Percentiles rank a stretch among this genome's conserved stretches.
Evolutionary conservation across 1,284 basidiomycete species (phyloP).

Genomic region (Kwoniella shivajii): DNA sequence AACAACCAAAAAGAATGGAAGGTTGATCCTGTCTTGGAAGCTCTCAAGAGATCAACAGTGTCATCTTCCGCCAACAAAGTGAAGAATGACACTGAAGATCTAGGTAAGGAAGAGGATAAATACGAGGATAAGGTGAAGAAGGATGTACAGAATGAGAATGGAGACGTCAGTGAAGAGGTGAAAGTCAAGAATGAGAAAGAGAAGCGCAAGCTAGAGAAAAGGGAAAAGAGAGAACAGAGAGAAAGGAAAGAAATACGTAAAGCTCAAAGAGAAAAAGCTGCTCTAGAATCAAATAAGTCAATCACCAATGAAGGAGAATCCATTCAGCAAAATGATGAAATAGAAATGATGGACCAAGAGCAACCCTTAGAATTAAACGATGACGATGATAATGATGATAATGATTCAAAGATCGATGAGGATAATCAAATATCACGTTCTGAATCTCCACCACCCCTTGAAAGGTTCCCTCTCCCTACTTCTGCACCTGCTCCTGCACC

Average conservation of each 20-base stretch:
- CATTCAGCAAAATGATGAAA: no score
- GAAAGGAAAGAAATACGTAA: constrained; percentile 22
- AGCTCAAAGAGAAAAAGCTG: constrained; percentile 16
- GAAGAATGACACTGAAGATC: constrained; percentile 6
- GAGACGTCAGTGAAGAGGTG: constrained; percentile 36
- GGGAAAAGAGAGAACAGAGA: constrained; percentile 26
- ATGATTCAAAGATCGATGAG: constrained; percentile 31
- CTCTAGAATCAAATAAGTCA: constrained; percentile 2
- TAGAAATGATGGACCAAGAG: constrained; percentile 8
- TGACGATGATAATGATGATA: constrained; percentile 11
- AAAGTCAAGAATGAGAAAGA: constrained; percentile 26
- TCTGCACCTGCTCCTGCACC: constrained; percentile 72
- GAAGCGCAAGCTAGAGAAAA: constrained; percentile 25
- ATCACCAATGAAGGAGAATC: constrained; percentile 8
- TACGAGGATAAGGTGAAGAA: constrained; percentile 38
- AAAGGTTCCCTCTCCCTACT: constrained; percentile 68
- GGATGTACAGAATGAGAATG: constrained; percentile 13
- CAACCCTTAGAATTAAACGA: neutral
- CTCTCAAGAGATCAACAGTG: constrained; percentile 10
- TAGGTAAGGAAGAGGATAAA: constrained; percentile 19
- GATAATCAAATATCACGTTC: constrained; percentile 2
- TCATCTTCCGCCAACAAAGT: constrained; percentile 7
- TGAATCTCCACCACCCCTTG: constrained; percentile 42
- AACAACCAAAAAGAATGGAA: constrained; percentile 24
- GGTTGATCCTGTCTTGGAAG: constrained; percentile 21